A percentile compares a stretch with the other conserved stretches of the same genome.
phyloP scores from a whole-genome alignment of 495 filamentous ascomycete genomes.

The Usnea hakonensis region DNA sequence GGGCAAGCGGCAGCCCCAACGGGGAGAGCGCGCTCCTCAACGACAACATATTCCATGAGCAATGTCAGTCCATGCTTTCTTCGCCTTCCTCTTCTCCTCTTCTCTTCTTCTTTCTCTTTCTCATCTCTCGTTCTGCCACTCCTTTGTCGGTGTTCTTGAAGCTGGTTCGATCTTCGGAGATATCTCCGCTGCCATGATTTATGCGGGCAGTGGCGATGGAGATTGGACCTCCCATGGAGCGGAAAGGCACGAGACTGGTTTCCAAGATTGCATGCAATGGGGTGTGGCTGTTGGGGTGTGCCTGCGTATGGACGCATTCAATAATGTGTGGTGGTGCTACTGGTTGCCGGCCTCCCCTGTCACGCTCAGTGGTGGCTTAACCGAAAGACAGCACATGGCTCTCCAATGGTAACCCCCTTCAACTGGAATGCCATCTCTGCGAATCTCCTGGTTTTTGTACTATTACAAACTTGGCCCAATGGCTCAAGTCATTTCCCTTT shows the following conservation, averaged over 20 bases:
- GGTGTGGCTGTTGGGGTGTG: neutral
- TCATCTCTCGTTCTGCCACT: neutral
- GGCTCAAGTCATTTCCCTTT: neutral
- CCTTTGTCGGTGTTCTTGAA: neutral
- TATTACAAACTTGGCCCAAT: neutral
- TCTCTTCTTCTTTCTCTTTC: neutral
- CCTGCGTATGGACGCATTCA: neutral
- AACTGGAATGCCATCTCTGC: neutral
- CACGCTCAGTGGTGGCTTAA: neutral
- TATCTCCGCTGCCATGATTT: neutral
- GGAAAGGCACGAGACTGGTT: neutral
- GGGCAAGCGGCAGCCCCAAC: neutral
- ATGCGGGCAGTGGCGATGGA: neutral
- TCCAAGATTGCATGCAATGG: neutral
- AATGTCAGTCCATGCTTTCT: slow-evolving; percentile 14
- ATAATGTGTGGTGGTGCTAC: neutral
- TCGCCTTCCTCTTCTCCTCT: neutral
- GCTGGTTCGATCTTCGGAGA: neutral
- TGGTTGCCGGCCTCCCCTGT: neutral
- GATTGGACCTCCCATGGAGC: neutral
- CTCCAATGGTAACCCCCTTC: neutral
- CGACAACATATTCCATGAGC: slow-evolving; percentile 20
- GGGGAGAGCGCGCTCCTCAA: slow-evolving; percentile 10
- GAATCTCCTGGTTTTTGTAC: neutral
- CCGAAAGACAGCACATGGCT: neutral